These are phyloP conservation scores for Gloeophyllum trabeum DNA, from an alignment of 768 basidiomycete genomes.

Conservation along the genomic window DNA sequence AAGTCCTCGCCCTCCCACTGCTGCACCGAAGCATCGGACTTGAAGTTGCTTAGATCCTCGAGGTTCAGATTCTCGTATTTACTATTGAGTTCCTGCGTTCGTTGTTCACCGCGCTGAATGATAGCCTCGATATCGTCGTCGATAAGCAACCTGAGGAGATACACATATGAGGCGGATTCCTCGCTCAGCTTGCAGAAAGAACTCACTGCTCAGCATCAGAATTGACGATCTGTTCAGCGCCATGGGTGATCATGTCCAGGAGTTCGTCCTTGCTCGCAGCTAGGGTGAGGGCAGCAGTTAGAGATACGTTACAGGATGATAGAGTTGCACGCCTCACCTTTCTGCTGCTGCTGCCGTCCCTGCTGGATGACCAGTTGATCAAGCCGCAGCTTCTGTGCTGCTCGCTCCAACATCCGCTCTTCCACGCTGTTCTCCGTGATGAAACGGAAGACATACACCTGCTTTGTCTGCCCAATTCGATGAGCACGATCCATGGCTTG, in stretches of 20 bases:
- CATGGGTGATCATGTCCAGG: constrained; percentile 96
- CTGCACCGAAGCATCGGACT: constrained; percentile 82
- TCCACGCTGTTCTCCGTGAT: constrained; percentile 94
- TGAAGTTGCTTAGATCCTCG: constrained; percentile 95
- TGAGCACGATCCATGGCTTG: constrained; percentile 99
- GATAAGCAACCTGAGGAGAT: constrained; percentile 43
- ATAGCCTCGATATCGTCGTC: constrained; percentile 93
- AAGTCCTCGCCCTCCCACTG: constrained; percentile 98
- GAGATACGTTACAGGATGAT: neutral
- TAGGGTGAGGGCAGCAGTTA: constrained; percentile 13
- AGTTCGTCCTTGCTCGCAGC: constrained; percentile 94
- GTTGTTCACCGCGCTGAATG: constrained; percentile 83
- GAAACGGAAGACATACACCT: constrained; percentile 96
- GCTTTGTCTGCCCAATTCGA: constrained; percentile 94
- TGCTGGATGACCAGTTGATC: constrained; percentile 98
- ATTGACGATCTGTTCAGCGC: constrained; percentile 95
- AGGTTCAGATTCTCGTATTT: constrained; percentile 91
- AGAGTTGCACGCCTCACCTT: constrained; percentile 35
- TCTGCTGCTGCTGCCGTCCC: constrained; percentile 72
- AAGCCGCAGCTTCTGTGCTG: constrained; percentile 88
- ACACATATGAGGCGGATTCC: neutral
- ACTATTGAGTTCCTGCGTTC: constrained; percentile 77
- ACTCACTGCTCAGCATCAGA: constrained; percentile 60
- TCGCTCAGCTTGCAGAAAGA: no score
- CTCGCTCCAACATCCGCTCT: constrained; percentile 89